These are phyloP conservation scores for Solanum stenotomum DNA, from an alignment of 257 asterid species.

Conservation along the genomic window DNA sequence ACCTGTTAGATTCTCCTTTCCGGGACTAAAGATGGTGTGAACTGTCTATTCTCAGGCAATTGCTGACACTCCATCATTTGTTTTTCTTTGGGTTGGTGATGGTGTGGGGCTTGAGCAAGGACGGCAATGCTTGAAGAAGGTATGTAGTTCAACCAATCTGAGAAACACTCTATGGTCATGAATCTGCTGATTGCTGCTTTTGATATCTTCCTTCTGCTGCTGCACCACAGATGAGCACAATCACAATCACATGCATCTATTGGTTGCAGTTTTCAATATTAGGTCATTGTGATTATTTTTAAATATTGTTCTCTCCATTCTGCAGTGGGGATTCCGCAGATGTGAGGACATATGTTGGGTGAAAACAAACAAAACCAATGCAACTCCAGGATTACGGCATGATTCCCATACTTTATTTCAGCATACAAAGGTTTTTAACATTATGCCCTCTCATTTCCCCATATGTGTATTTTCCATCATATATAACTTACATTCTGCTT, in stretches of 20 bases:
- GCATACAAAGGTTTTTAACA: conserved; percentile 70
- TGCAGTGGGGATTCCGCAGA: conserved; percentile 99
- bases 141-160: conserved; percentile 10
- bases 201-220: neutral
- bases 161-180: conserved; percentile 1
- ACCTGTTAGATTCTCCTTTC: neutral
- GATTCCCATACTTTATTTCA: conserved; percentile 94
- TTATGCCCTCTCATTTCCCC: neutral
- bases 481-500: conserved; percentile 6
- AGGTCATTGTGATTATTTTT: neutral
- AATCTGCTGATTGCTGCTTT: neutral
- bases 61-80: conserved; percentile 96
- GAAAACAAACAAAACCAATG: conserved; percentile 87
- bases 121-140: conserved; percentile 96
- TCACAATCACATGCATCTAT: neutral
- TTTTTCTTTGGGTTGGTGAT: conserved; percentile 99
- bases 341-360: conserved; percentile 99
- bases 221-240: neutral
- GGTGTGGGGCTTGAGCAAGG: conserved; percentile 99
- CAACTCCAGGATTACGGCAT: conserved; percentile 93
- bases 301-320: conserved; percentile 6
- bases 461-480: neutral
- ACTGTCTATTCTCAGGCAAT: conserved; percentile 48
- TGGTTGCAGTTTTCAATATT: neutral
- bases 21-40: conserved; percentile 1